Conservation (phyloP, 306 rosid genomes). For the Cucurbita argyrosperma region DNA sequence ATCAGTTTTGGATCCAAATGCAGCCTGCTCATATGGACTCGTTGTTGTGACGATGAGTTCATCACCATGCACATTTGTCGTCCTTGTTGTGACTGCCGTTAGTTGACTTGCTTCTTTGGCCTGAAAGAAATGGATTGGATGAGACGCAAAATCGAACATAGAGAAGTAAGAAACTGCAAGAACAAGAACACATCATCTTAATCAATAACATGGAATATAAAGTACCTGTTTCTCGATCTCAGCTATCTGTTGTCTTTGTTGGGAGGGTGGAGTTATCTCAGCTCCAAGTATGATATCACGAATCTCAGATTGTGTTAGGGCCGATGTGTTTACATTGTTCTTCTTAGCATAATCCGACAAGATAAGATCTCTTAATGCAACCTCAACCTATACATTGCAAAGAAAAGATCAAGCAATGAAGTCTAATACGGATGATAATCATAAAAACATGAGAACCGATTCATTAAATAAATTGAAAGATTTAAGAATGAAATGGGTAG, state of each 20-base stretch:
- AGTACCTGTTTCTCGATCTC: slow-evolving; percentile 96
- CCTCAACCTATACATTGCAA: slow-evolving; percentile 65
- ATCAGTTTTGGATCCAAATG: slow-evolving; percentile 90
- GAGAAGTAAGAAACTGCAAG: neutral
- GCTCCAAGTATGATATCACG: slow-evolving; percentile 99
- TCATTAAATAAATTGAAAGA: neutral
- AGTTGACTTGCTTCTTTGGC: slow-evolving; percentile 83
- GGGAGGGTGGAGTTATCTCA: slow-evolving; percentile 98
- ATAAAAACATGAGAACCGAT: neutral
- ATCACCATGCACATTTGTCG: slow-evolving; percentile 91
- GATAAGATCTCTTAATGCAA: slow-evolving; percentile 94
- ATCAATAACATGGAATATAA: neutral
- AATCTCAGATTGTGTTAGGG: slow-evolving; percentile 91
- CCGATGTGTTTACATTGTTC: slow-evolving; percentile 95
- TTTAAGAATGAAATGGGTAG: neutral
- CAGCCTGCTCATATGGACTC: slow-evolving; percentile 94
- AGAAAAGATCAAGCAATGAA: neutral
- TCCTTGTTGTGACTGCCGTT: slow-evolving; percentile 87
- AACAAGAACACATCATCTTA: neutral
- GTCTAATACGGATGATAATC: neutral
- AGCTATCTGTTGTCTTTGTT: slow-evolving; percentile 95
- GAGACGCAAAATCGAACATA: neutral
- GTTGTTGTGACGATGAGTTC: slow-evolving; percentile 91
- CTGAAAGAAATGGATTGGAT: slow-evolving; percentile 21
- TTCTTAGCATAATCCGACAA: slow-evolving; percentile 97